Conservation (phyloP, 1,139 yeast species). For the Candida gigantensis region DNA sequence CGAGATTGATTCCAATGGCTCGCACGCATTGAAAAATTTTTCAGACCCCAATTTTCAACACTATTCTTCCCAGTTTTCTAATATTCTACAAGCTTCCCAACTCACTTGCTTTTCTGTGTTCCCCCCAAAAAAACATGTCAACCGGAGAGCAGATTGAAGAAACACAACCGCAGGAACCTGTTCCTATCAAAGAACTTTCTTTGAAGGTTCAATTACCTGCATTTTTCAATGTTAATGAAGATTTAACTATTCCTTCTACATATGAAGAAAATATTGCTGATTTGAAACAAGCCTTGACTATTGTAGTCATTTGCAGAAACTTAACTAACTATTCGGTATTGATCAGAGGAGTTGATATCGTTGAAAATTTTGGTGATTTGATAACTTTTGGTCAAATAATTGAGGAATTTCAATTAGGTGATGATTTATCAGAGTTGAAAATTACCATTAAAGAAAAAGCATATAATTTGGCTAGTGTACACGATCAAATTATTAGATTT, state of each 20-base stretch:
- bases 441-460: constrained; percentile 34
- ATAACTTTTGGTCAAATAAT: constrained; percentile 33
- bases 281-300: constrained; percentile 56
- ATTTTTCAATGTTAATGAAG: constrained; percentile 22
- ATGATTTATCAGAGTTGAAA: constrained; percentile 20
- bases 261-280: constrained; percentile 55
- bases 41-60: too few species aligned
- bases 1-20: too few species aligned
- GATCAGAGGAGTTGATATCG: constrained; percentile 37
- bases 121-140: constrained; percentile 16
- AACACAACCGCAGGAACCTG: constrained; percentile 14
- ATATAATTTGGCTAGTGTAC: constrained; percentile 40
- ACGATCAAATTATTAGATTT: constrained; percentile 43
- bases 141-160: constrained; percentile 13
- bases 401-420: constrained; percentile 23
- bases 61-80: too few species aligned
- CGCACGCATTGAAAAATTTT: too few species aligned
- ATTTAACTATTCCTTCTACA: constrained; percentile 20
- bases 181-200: constrained; percentile 22
- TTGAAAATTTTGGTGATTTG: constrained; percentile 34
- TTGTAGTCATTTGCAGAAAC: constrained; percentile 56
- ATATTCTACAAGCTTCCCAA: too few species aligned
- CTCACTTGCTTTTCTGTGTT: too few species aligned
- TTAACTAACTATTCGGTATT: constrained; percentile 60
- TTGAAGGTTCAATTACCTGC: constrained; percentile 36